Conservation (phyloP, 2,329 filamentous ascomycete species). For the Fusarium sambucinum region DNA sequence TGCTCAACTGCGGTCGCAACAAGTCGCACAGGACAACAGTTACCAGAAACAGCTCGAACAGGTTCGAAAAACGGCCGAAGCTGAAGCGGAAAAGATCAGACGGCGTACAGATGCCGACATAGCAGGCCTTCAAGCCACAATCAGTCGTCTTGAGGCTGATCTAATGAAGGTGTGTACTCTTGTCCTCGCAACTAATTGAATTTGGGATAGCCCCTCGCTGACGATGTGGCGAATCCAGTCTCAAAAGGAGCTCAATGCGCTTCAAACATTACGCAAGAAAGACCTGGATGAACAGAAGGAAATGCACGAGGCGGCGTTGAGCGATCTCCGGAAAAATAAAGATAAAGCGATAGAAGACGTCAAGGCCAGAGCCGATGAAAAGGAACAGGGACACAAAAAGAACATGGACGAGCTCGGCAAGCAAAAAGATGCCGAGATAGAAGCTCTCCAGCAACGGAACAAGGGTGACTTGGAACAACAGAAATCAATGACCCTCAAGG, state of each 20-base stretch:
- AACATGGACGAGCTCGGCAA: constrained; percentile 22
- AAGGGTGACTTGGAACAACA: constrained; percentile 41
- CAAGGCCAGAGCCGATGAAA: constrained; percentile 30
- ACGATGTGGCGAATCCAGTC: constrained; percentile 55
- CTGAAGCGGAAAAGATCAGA: constrained; percentile 62
- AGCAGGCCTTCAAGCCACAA: constrained; percentile 70
- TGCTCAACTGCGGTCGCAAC: constrained; percentile 40
- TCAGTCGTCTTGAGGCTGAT: constrained; percentile 72
- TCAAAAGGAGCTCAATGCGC: constrained; percentile 64
- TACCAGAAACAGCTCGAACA: constrained; percentile 60
- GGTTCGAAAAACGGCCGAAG: constrained; percentile 61
- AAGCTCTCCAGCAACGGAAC: constrained; percentile 47
- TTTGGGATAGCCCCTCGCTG: not conserved
- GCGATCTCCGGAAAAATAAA: constrained; percentile 19
- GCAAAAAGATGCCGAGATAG: constrained; percentile 25
- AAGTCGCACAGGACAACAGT: constrained; percentile 47
- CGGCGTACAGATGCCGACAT: constrained; percentile 69
- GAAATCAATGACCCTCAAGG: constrained; percentile 43
- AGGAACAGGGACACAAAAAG: constrained; percentile 15
- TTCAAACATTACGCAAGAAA: constrained; percentile 32
- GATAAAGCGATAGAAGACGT: constrained; percentile 62
- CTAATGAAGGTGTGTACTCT: constrained; percentile 65
- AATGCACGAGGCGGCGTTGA: constrained; percentile 18
- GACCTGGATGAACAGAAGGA: constrained; percentile 37
- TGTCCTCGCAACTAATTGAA: not conserved